Base-by-base conservation (phyloP, 805 yeast genomes). In the Torulaspora gathmanii region DNA sequence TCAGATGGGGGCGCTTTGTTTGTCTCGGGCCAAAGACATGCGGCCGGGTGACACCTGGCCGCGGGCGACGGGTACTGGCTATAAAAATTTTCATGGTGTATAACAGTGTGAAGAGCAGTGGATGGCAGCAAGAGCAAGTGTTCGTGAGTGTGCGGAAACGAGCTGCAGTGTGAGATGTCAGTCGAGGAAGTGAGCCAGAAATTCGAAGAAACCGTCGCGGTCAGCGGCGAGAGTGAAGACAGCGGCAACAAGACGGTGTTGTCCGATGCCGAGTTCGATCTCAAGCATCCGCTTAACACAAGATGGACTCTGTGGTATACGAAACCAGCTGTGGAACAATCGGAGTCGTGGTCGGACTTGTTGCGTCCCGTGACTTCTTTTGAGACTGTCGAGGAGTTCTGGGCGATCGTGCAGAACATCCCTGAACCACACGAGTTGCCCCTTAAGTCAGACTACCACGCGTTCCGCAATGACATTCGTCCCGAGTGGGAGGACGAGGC, bases 271-370 rank as follows among this genome's bases (percentile, higher is more conserved):
- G 56, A 64, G 28, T 65, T 64, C 44, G 69, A 67, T 47, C 58
- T 63, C 42, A 71, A 70, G 52, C 99, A 93, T 68, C 96, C 97
- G 41, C 80, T 91, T 60, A 83, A 86, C 70, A 78, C 83, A 62
- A 80, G 78, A 69, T 91, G 96, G 97, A 88, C 98, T 17, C 78
- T 91, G 63, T 91, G 99, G 99, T 93, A 88, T 77, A 86, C 95
- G 49, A 89, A 89, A 73, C 98, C 99, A 50, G 82, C 87, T 50
- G 79, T 81, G 49, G 85, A 82, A 62, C 75, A 73, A 54, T 72
- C 73, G 54, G 95, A 88, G 70, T 80, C 87, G 60, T 91, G 98
- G 98, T 78, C 87, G 44, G 95, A 90, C 62, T 77, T 89, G 54
- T 77, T 93, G 63, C 89, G 89, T 72, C 95, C 96, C 46, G 95